Evolutionary conservation across 805 yeast genomes (phyloP), one percentile per base, ranked within the genome.

Genomic region (Teunomyces tritomae): DNA sequence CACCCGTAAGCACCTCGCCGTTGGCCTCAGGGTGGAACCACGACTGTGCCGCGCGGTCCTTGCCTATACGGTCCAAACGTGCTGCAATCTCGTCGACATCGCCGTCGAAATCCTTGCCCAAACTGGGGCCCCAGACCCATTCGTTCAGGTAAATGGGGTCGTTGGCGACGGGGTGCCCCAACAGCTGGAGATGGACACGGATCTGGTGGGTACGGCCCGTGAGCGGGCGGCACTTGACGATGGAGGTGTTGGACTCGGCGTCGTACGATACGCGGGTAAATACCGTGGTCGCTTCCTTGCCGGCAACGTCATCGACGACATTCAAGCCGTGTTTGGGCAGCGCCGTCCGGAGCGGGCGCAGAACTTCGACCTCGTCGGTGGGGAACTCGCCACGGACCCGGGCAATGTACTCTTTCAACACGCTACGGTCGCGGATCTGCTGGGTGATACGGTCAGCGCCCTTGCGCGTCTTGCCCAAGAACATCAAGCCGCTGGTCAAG

Each of bases 151-250:
- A 92, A 1, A 91, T 75, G 0, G 97, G 97, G 53, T 73, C 78
- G 53, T 73, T 73, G 39, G 78, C 78, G 30, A 73, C 70, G 1
- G 77, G 76, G 48, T 73, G 78, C 0, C 97, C 97, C n/a, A 94
- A 57, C 54, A 76, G 85, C 65, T 91, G 97, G 48, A 94, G 68
- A 69, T 94, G 99, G 0, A 94, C 96, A 50, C 99, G 73, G 44
- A 94, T 90, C 63, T 92, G 99, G 64, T 92, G 99, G 0, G 97
- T 89, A 60, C 99, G 76, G 0, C 99, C 99, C 0, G 99, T 92
- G 13, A 78, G 68, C 1, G 99, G 99, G 54, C 73, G 78, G 65
- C 98, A 92, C 50, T 82, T 74, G 3, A 94, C 96, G 26, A 94
- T 75, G 46, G 89, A 81, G 6, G 83, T 75, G 36, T 75, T 60